Evolutionary conservation across 768 basidiomycete genomes (phyloP).

Genomic region (Boletellus sp.): DNA sequence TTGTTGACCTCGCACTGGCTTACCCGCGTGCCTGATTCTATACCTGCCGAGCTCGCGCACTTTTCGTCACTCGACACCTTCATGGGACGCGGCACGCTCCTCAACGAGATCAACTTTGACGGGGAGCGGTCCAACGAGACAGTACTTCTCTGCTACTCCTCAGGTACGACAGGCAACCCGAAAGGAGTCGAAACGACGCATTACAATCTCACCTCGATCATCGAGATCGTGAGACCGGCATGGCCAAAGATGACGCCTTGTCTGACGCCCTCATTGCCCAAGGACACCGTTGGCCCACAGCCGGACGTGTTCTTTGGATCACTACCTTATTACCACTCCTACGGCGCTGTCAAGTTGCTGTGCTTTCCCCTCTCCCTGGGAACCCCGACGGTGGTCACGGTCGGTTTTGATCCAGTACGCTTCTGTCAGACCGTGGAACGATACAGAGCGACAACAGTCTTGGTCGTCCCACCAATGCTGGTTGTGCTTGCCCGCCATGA

Average conservation of each 20-base stretch:
- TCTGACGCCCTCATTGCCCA: slow-evolving; percentile 11
- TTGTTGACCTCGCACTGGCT: slow-evolving; percentile 51
- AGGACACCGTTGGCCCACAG: neutral
- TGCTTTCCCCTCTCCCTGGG: slow-evolving; percentile 53
- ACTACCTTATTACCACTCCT: slow-evolving; percentile 58
- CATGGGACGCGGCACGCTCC: slow-evolving; percentile 46
- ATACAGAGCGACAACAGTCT: slow-evolving; percentile 54
- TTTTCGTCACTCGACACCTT: slow-evolving; percentile 46
- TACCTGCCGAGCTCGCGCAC: slow-evolving; percentile 31
- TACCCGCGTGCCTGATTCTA: slow-evolving; percentile 29
- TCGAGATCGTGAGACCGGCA: slow-evolving; percentile 45
- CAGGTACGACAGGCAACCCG: slow-evolving; percentile 74
- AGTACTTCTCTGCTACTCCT: slow-evolving; percentile 57
- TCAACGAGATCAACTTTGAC: slow-evolving; percentile 52
- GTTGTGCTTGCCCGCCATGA: slow-evolving; percentile 70
- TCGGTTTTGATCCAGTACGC: slow-evolving; percentile 65
- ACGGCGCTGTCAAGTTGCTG: slow-evolving; percentile 59
- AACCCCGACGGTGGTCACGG: slow-evolving; percentile 52
- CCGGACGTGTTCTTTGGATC: slow-evolving; percentile 57
- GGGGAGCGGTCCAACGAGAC: slow-evolving; percentile 56
- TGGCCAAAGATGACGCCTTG: slow-evolving; percentile 41
- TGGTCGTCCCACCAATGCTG: slow-evolving; percentile 82
- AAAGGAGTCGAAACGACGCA: slow-evolving; percentile 73
- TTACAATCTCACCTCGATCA: slow-evolving; percentile 59
- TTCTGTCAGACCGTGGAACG: slow-evolving; percentile 65